Conservation (phyloP, 1,139 yeast species). For the Schizosaccharomyces versatilis region DNA sequence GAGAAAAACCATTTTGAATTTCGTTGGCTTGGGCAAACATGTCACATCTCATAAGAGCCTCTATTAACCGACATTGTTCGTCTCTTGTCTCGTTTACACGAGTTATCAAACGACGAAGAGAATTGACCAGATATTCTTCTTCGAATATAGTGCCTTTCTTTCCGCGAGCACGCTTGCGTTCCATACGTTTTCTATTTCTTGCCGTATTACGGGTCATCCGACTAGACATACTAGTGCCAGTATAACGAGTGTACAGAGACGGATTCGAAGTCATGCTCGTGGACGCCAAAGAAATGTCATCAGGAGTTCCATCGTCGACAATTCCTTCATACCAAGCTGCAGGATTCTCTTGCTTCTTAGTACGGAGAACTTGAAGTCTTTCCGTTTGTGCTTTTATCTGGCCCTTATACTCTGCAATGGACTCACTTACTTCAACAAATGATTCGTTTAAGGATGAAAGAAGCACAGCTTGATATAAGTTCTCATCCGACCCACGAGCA, state of each 20-base stretch:
- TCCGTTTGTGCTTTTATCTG: slow-evolving; percentile 66
- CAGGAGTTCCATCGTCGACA: slow-evolving; percentile 42
- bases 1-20: slow-evolving; percentile 47
- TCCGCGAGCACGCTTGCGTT: slow-evolving; percentile 86
- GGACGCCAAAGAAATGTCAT: slow-evolving; percentile 83
- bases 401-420: slow-evolving; percentile 72
- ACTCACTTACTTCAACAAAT: slow-evolving; percentile 67
- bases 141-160: slow-evolving; percentile 93
- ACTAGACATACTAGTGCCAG: slow-evolving; percentile 87
- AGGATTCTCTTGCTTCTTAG: slow-evolving; percentile 66
- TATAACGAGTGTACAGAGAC: slow-evolving; percentile 80
- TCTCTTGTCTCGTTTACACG: slow-evolving; percentile 52
- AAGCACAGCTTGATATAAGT: slow-evolving; percentile 32
- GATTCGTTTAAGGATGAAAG: slow-evolving; percentile 69
- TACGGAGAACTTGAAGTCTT: slow-evolving; percentile 64
- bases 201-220: slow-evolving; percentile 85
- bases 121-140: slow-evolving; percentile 76
- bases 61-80: slow-evolving; percentile 54
- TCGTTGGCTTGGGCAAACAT: slow-evolving; percentile 66
- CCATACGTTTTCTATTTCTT: slow-evolving; percentile 83
- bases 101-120: slow-evolving; percentile 71
- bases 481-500: slow-evolving; percentile 23
- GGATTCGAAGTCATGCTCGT: slow-evolving; percentile 84
- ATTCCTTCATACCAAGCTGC: slow-evolving; percentile 26
- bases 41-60: slow-evolving; percentile 49